Evolutionary conservation across 257 asterid species (phyloP), one percentile per base, ranked within the genome.

Genomic region (Scutellaria minor): DNA sequence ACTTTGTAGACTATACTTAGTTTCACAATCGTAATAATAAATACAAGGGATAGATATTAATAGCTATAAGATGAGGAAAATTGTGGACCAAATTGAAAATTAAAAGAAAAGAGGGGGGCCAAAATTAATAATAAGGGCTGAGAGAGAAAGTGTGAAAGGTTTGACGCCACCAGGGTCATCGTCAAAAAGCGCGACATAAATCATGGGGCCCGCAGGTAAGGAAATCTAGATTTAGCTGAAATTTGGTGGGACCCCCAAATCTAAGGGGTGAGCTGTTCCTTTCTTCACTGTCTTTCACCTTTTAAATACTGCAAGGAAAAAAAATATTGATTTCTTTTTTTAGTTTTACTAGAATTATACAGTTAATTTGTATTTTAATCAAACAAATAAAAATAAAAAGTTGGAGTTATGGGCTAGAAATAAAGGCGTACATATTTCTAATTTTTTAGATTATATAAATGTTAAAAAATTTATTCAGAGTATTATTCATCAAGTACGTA

Each of bases 171-270:
- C 9, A 6, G 12, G 77, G 78, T 72, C 74, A 69, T 67, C 74
- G 76, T 75, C 78, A 75, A 77, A 74, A 77, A 71, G 80, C 31
- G 71, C 66, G 66, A 52, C 69, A 15, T 15, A n/a, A 46, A 35
- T 2, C 0, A 56, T 51, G 72, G 78, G 81, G 14, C 77, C 83
- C 58, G 9, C 55, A 4, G 77, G 79, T 24, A 78, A 70, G 66
- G 71, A 79, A 79, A 66, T 78, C 79, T 37, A 79, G 81, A 73
- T 69, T 53, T 64, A 56, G 75, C 60, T 35, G 53, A 75, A 80
- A 75, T 78, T 63, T 15, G n/a, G 80, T 47, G 81, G 86, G 85
- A 9, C 82, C 86, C 82, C 0, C 74, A 80, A 79, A 84, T 84
- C 89, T 77, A 73, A 56, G 77, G 51, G 80, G 52, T 74, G 86